Evolutionary conservation across 106 monocot species (phyloP).

Genomic region (Allium sativum): DNA sequence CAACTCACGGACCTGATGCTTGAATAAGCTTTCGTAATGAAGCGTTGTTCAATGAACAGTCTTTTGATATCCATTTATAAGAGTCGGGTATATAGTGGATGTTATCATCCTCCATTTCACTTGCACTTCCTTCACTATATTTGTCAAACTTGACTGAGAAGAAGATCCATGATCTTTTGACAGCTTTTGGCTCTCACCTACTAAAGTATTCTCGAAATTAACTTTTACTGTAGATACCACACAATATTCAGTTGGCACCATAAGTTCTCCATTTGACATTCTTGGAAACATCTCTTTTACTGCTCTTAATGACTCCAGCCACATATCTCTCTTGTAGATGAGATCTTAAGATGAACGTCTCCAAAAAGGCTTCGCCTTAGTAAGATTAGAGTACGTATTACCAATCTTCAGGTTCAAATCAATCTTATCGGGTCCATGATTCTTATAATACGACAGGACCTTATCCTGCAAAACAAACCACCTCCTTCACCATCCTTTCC

Average conservation of each 20-base stretch:
- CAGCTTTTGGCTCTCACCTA: slow-evolving; percentile 88
- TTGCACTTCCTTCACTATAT: slow-evolving; percentile 65
- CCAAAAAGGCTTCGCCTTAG: slow-evolving; percentile 37
- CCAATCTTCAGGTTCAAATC: slow-evolving; percentile 19
- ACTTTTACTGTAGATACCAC: slow-evolving; percentile 56
- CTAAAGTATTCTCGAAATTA: slow-evolving; percentile 97
- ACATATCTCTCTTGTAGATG: slow-evolving; percentile 37
- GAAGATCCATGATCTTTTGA: slow-evolving; percentile 43
- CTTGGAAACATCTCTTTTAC: slow-evolving; percentile 65
- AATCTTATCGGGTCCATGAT: slow-evolving; percentile 52
- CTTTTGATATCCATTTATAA: too few species aligned
- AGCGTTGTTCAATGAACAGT: too few species aligned
- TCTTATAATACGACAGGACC: slow-evolving; percentile 48
- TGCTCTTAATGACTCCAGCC: slow-evolving; percentile 52
- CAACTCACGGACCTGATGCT: too few species aligned
- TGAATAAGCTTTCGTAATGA: too few species aligned
- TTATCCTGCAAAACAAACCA: slow-evolving; percentile 80
- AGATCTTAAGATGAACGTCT: slow-evolving; percentile 60
- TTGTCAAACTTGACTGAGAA: slow-evolving; percentile 63
- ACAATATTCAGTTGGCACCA: slow-evolving; percentile 47
- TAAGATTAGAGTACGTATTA: slow-evolving; percentile 9
- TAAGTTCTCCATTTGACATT: slow-evolving; percentile 40
- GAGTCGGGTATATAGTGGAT: slow-evolving; percentile 64
- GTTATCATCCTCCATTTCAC: slow-evolving; percentile 82
- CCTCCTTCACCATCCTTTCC: slow-evolving; percentile 78